Evolutionary conservation across 129 eudicot genomes (phyloP).

Genomic region (Saposhnikovia divaricata): DNA sequence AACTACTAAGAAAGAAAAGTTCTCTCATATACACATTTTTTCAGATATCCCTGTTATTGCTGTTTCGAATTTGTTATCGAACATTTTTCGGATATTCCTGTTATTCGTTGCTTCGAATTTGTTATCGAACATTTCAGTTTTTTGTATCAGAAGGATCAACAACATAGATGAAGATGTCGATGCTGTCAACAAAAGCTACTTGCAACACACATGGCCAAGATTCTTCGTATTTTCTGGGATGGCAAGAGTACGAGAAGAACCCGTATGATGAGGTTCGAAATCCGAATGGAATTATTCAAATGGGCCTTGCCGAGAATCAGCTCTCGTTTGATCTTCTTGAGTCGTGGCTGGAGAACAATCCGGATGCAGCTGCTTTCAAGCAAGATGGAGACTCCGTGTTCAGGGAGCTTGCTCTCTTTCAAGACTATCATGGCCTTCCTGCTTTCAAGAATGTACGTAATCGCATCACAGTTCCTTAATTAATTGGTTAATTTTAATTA

Average conservation of each 20-base stretch:
- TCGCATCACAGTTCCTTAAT: background rate
- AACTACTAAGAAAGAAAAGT: background rate
- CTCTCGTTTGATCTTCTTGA: slow-evolving; percentile 72
- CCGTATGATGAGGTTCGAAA: slow-evolving; percentile 49
- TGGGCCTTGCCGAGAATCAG: slow-evolving; percentile 96
- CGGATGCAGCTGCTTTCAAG: slow-evolving; percentile 57
- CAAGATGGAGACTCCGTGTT: slow-evolving; percentile 58
- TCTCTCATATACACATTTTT: background rate
- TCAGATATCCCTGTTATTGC: background rate
- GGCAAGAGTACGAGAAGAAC: slow-evolving; percentile 96
- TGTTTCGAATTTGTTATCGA: background rate
- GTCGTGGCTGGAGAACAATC: slow-evolving; percentile 65
- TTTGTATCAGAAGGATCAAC: background rate
- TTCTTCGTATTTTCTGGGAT: slow-evolving; percentile 87
- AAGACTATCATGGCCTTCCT: slow-evolving; percentile 92
- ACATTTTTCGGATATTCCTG: background rate
- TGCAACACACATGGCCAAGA: slow-evolving; percentile 80
- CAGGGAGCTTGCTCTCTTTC: slow-evolving; percentile 83
- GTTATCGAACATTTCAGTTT: background rate
- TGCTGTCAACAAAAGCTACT: slow-evolving; percentile 61
- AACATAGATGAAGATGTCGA: slow-evolving; percentile 19
- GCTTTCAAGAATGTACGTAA: slow-evolving; percentile 66
- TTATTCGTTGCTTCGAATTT: background rate
- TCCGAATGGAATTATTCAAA: slow-evolving; percentile 76
- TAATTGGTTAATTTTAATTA: background rate